A percentile compares a stretch with the other conserved stretches of the same genome.
phyloP scores from a whole-genome alignment of 495 filamentous ascomycete genomes.

The Daldinia decipiens region DNA sequence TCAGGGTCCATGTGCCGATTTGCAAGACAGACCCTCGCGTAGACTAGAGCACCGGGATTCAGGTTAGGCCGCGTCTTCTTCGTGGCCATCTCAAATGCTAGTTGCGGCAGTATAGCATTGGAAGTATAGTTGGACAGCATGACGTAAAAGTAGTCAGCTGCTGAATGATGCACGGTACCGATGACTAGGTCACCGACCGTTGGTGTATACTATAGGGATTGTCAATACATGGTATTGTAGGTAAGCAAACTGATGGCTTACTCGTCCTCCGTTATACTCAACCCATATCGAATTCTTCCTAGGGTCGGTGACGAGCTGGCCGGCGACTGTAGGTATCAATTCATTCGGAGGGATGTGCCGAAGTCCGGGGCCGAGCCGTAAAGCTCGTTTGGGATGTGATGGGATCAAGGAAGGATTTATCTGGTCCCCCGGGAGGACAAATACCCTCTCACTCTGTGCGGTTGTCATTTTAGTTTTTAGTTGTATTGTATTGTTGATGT shows the following conservation, averaged over 20 bases:
- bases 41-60: slow-evolving; percentile 77
- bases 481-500: slow-evolving; percentile 5
- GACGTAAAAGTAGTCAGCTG: slow-evolving; percentile 76
- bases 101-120: slow-evolving; percentile 79
- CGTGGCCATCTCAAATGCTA: slow-evolving; percentile 89
- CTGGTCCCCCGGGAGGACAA: slow-evolving; percentile 83
- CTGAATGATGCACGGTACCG: slow-evolving; percentile 79
- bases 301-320: slow-evolving; percentile 76
- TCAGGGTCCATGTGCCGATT: slow-evolving; percentile 88
- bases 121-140: slow-evolving; percentile 70
- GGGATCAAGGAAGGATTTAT: slow-evolving; percentile 73
- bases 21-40: slow-evolving; percentile 79
- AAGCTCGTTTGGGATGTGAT: slow-evolving; percentile 68
- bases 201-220: slow-evolving; percentile 75
- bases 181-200: slow-evolving; percentile 82
- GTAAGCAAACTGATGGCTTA: slow-evolving; percentile 44
- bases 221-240: not conserved
- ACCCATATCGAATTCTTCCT: slow-evolving; percentile 85
- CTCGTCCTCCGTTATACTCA: slow-evolving; percentile 73
- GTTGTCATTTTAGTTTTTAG: slow-evolving; percentile 52
- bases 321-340: slow-evolving; percentile 80
- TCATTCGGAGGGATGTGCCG: slow-evolving; percentile 75
- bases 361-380: slow-evolving; percentile 88
- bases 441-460: slow-evolving; percentile 50
- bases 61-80: slow-evolving; percentile 91